Conservation (phyloP, 1,284 basidiomycete genomes). For the Boletellus deceptivus region DNA sequence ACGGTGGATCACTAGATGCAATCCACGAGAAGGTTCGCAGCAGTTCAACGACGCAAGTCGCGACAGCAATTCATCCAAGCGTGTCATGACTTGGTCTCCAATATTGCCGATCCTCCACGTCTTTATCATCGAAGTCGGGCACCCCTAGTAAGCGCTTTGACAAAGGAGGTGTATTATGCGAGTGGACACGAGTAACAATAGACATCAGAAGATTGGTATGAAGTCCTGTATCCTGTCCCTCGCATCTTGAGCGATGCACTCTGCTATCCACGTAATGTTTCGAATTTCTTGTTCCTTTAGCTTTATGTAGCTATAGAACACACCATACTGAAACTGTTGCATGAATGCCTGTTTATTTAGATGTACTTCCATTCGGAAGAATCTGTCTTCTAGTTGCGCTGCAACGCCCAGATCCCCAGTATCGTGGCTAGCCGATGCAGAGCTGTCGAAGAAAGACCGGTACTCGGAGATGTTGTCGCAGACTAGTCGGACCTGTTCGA, state of each 20-base stretch:
- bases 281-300: constrained; percentile 99
- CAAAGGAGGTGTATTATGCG: constrained; percentile 5
- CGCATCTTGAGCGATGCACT: constrained; percentile 95
- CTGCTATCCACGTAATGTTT: constrained; percentile 96
- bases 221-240: constrained; percentile 91
- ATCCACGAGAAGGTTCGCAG: constrained; percentile 12
- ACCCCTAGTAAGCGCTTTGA: not conserved
- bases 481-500: constrained; percentile 88
- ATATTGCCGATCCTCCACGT: not conserved
- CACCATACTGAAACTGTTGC: constrained; percentile 92
- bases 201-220: constrained; percentile 75
- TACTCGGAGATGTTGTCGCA: constrained; percentile 92
- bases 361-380: constrained; percentile 93
- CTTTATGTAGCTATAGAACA: constrained; percentile 94
- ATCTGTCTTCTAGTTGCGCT: constrained; percentile 86
- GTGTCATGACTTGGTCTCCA: constrained; percentile 2
- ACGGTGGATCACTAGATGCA: not conserved
- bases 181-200: constrained; percentile 5
- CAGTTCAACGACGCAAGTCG: not conserved
- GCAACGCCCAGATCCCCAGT: constrained; percentile 54
- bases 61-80: not conserved
- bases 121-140: not conserved
- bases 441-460: constrained; percentile 81
- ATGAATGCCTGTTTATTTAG: constrained; percentile 92
- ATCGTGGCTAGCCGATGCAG: constrained; percentile 41